Evolutionary conservation across 257 asterid genomes (phyloP).

Genomic region (Scutellaria minor): DNA sequence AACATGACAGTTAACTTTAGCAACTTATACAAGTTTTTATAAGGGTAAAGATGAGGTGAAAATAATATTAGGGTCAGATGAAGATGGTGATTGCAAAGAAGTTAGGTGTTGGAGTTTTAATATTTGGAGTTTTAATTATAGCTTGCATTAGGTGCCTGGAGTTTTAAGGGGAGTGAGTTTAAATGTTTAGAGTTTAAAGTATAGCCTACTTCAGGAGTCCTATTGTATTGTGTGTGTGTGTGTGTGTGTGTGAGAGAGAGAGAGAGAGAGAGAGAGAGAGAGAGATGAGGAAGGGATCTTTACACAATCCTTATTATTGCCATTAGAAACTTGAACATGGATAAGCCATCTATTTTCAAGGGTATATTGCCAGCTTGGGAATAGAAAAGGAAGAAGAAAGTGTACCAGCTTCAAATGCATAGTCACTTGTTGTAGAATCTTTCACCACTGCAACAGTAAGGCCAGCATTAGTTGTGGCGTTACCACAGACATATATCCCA

Average conservation of each 20-base stretch:
- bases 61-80: slow-evolving; percentile 5
- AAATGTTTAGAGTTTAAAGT: no score
- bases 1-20: slow-evolving; percentile 26
- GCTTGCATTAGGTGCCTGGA: background rate
- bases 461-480: slow-evolving; percentile 97
- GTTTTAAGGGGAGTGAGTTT: background rate
- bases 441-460: slow-evolving; percentile 98
- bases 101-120: background rate
- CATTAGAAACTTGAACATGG: slow-evolving; percentile 14
- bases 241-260: no score
- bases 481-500: slow-evolving; percentile 96
- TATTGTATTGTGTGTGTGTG: no score
- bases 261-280: background rate
- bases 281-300: background rate
- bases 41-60: background rate
- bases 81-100: slow-evolving; percentile 8
- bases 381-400: slow-evolving; percentile 35
- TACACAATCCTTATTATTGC: slow-evolving; percentile 6
- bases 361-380: slow-evolving; percentile 19
- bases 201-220: no score
- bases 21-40: slow-evolving; percentile 1
- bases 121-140: background rate
- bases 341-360: background rate
- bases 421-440: slow-evolving; percentile 91
- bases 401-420: slow-evolving; percentile 97